These are phyloP conservation scores for Carex scoparia DNA, from an alignment of 176 grass and related monocot species.

Conservation along the genomic window DNA sequence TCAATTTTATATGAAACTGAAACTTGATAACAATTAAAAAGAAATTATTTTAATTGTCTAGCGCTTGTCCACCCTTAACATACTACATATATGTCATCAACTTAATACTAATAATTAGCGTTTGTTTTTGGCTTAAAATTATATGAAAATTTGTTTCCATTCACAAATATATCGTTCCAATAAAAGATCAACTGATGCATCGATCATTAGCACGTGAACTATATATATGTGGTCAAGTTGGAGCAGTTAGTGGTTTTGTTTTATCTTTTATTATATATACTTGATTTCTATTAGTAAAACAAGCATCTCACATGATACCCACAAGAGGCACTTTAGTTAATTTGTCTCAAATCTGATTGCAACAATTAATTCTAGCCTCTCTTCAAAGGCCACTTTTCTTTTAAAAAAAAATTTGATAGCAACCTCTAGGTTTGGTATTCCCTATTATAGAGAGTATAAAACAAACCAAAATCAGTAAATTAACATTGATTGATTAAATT, in stretches of 20 bases:
- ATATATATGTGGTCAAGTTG: background rate
- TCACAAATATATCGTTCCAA: no score
- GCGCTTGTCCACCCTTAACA: no score
- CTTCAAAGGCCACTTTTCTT: background rate
- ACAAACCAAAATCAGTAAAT: background rate
- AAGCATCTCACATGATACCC: slow-evolving; percentile 19
- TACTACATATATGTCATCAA: no score
- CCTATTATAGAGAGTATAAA: background rate
- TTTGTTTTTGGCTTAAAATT: background rate
- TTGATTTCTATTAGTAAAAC: slow-evolving; percentile 6
- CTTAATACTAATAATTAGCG: no score
- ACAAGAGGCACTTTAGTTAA: background rate
- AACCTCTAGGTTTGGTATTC: slow-evolving; percentile 9
- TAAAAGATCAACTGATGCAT: no score
- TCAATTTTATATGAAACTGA: no score
- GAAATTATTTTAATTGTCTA: no score
- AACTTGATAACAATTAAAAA: no score
- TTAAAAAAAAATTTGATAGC: no score
- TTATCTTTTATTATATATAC: background rate
- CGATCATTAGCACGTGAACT: background rate
- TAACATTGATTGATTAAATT: slow-evolving; percentile 9
- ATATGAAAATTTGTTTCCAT: background rate
- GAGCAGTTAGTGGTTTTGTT: slow-evolving; percentile 17
- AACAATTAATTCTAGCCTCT: background rate
- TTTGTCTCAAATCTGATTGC: slow-evolving; percentile 19